Evolutionary conservation across 345 rosid genomes (phyloP).

Genomic region (Odontarrhena argentea): DNA sequence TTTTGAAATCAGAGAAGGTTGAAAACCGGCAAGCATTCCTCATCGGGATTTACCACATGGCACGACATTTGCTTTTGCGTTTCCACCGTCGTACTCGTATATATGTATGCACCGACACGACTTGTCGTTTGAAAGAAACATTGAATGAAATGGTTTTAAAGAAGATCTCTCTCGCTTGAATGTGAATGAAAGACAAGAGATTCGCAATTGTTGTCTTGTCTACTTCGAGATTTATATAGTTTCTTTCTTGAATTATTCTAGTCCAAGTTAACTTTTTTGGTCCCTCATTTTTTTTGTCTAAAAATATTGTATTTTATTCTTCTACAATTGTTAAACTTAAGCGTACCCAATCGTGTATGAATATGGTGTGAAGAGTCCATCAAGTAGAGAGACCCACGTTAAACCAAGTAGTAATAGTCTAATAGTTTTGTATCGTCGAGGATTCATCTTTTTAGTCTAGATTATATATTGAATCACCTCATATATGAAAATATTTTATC

Average conservation of each 20-base stretch:
- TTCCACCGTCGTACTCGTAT: slow-evolving; percentile 28
- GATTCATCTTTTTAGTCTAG: too few species aligned
- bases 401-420: too few species aligned
- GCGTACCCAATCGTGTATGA: slow-evolving; percentile 24
- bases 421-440: background rate
- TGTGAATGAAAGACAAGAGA: slow-evolving; percentile 16
- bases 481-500: too few species aligned
- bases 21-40: slow-evolving; percentile 21
- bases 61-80: slow-evolving; percentile 3
- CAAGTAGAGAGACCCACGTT: slow-evolving; percentile 29
- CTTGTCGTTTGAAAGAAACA: slow-evolving; percentile 24
- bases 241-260: slow-evolving; percentile 4
- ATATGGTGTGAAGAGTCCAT: slow-evolving; percentile 36
- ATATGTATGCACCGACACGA: slow-evolving; percentile 11
- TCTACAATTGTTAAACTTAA: background rate
- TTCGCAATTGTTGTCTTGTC: slow-evolving; percentile 23
- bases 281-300: slow-evolving; percentile 1
- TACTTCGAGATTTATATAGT: slow-evolving; percentile 36
- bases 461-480: too few species aligned
- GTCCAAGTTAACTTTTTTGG: background rate
- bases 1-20: slow-evolving; percentile 26
- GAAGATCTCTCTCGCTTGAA: background rate
- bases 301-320: slow-evolving; percentile 18
- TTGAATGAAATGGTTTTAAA: background rate
- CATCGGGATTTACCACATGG: slow-evolving; percentile 12